Percentiles rank a stretch among this genome's conserved stretches.
Evolutionary conservation across 768 basidiomycete species (phyloP).

Genomic region (Chalciporus chontae): DNA sequence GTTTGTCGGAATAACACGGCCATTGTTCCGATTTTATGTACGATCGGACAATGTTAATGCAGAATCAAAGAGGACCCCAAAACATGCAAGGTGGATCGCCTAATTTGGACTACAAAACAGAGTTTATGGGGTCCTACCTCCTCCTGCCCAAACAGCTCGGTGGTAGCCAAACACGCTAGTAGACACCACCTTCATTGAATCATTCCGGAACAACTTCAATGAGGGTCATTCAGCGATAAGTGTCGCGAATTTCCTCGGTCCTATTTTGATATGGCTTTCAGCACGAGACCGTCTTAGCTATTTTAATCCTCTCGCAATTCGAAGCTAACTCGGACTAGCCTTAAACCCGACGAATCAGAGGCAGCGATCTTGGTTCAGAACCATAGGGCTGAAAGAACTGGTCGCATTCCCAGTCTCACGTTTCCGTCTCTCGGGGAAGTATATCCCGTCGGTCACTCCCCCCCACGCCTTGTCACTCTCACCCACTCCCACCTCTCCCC

Average conservation of each 20-base stretch:
- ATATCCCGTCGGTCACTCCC: too few relatives aligned
- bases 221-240: too few relatives aligned
- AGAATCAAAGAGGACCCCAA: conserved; percentile 17
- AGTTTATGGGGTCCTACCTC: conserved; percentile 16
- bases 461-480: too few relatives aligned
- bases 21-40: conserved; percentile 10
- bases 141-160: not conserved
- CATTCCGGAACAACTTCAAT: too few relatives aligned
- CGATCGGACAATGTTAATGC: conserved; percentile 2
- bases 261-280: not conserved
- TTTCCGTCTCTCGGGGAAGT: too few relatives aligned
- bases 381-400: too few relatives aligned
- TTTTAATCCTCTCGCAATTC: not conserved
- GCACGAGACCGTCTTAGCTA: not conserved
- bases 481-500: too few relatives aligned
- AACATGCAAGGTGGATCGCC: not conserved
- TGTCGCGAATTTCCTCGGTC: too few relatives aligned
- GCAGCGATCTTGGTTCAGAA: too few relatives aligned
- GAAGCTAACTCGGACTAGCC: too few relatives aligned
- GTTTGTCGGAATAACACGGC: conserved; percentile 15
- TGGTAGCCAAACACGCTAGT: not conserved
- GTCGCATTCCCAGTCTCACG: too few relatives aligned
- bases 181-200: not conserved
- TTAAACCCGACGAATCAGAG: too few relatives aligned
- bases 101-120: conserved; percentile 10